Base-by-base conservation (phyloP, 2,329 filamentous ascomycete genomes). In the Aspergillus tamarii region DNA sequence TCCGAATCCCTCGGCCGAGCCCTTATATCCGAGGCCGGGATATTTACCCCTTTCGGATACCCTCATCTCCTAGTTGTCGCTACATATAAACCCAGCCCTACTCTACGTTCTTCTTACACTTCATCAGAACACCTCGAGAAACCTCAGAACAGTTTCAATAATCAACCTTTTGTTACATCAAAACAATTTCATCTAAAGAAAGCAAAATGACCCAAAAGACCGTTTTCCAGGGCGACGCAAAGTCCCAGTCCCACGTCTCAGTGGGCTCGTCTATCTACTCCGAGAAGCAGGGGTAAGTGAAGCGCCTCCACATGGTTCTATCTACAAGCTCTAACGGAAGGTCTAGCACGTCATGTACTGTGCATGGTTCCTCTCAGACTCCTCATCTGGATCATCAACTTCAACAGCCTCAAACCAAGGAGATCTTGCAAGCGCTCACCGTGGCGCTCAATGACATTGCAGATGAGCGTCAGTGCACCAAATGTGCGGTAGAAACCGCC, bases 361-460 rank as follows among this genome's bases (percentile, higher is more conserved):
- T 54, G 19, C 52, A 54, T 36, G 30, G 32, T 2, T 0, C 30
- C 9, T 34, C 30, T 11, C 52, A 34, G 19, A 54, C 52, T 1
- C 52, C 52, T n/a, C 52, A 54, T 54, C 52, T 54, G 9, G 52
- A 54, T 21, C 30, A 7, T 19, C 30, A 54, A 10, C 32, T 54
- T 4, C 52, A 54, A 36, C 28, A 34, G 19, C 30, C 52, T 11
- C 19, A 54, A 36, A n/a, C 52, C 0, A 54, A 54, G n/a, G 19
- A 36, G n/a, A 54, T 54, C 30, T 16, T 54, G 10, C 52, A 54
- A 11, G 52, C 52, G 11, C 30, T 54, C 5, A 36, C 11, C 10
- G 28, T 36, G 2, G 14, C 52, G 12, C 21, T 54, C 5, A 54
- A 36, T 19, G 30, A 36, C 2, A 54, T 54, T 11, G 52, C 52